A percentile compares a stretch with the other conserved stretches of the same genome.
These are phyloP conservation scores for Torulaspora delbrueckii DNA, from an alignment of 805 yeast genomes.

Conservation along the genomic window DNA sequence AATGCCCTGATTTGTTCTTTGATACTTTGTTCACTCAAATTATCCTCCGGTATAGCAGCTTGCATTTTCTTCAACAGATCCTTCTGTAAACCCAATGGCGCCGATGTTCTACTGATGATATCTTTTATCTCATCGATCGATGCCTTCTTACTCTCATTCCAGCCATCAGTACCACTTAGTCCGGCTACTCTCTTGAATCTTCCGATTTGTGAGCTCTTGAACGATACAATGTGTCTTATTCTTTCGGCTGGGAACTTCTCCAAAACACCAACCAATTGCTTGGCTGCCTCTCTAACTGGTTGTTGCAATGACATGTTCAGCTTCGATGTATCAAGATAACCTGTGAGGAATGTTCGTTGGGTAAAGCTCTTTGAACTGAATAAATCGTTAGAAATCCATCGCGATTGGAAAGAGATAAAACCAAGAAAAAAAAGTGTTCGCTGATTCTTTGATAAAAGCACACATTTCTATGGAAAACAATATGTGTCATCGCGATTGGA, in stretches of 20 bases:
- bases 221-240: constrained; percentile 62
- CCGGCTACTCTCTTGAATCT: constrained; percentile 52
- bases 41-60: constrained; percentile 43
- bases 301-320: constrained; percentile 10
- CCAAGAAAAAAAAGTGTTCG: background rate
- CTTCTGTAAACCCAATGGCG: constrained; percentile 43
- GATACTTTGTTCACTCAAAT: constrained; percentile 45
- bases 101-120: constrained; percentile 34
- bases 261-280: constrained; percentile 51
- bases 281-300: constrained; percentile 46
- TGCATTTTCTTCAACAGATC: constrained; percentile 44
- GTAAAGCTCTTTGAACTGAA: background rate
- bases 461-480: background rate
- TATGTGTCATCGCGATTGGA: background rate
- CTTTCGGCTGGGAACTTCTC: constrained; percentile 66
- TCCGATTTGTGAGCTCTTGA: constrained; percentile 60
- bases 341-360: too few relatives aligned
- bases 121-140: constrained; percentile 41
- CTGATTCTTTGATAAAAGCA: background rate
- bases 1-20: constrained; percentile 54
- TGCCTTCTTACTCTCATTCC: constrained; percentile 30
- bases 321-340: background rate
- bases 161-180: constrained; percentile 37
- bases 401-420: background rate
- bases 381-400: background rate